Evolutionary conservation across 495 filamentous ascomycete genomes (phyloP), one percentile per base, ranked within the genome.

Genomic region (Podospora pseudopauciseta): DNA sequence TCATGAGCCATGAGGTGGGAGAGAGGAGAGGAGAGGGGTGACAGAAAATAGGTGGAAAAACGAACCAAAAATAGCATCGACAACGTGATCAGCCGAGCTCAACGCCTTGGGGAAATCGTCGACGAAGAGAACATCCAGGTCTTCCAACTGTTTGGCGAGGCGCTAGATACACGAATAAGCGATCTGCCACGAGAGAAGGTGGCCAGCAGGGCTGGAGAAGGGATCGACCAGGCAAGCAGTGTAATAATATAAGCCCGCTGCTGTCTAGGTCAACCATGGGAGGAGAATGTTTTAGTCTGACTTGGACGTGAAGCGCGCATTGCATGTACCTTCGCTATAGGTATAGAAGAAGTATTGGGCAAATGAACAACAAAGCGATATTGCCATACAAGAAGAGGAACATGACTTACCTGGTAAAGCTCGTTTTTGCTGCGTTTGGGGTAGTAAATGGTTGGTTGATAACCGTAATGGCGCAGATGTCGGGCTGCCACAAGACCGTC

Each of bases 401-500:
- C 16, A 2, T 64, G n/a, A 63, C 80, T 66, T 74, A 92, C 91
- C 82, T 91, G 85, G 75, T 97, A 98, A 18, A 97, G 84, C 53
- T 96, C 93, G 72, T 94, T 95, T 76, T 93, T 93, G 76, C 87
- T 86, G 65, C 90, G 87, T 77, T 97, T 97, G 13, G 95, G 95
- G 75, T 97, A 98, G 83, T 94, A 98, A 68, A 98, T 83, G 30
- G 88, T 90, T 19, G 95, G 95, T 44, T 86, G 86, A 79, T 98
- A 99, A 68, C 93, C 93, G 79, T 93, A 98, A 76, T 97, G 92
- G 73, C 85, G 88, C n/a, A 99, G 86, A 78, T 99, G 95, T 44
- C 95, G 88, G 55, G 96, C 96, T 54, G 94, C 93, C 27, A 99
- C 95, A 55, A 99, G 89, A 1, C 95, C 96, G 76, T 99, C 95